Percentiles rank a stretch among this genome's conserved stretches.
Conservation (phyloP, 306 rosid species). For the Dalbergia oliveri region DNA sequence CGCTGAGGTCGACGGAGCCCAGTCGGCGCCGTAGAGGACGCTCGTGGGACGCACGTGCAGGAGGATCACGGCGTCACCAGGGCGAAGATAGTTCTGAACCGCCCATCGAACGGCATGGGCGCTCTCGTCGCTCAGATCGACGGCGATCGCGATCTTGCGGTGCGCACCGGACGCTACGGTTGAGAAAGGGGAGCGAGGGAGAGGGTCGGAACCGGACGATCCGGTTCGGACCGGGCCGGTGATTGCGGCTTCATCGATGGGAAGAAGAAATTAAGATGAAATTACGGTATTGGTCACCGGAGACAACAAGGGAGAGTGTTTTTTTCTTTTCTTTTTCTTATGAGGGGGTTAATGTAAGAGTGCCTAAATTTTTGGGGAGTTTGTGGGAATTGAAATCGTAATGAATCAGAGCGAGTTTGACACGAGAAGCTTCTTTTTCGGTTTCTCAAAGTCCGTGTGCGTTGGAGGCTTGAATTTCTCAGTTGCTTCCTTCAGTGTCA, state of each 20-base stretch:
- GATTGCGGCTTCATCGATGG: slow-evolving; percentile 58
- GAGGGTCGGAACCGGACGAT: slow-evolving; percentile 49
- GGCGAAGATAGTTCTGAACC: slow-evolving; percentile 85
- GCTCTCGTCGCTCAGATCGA: slow-evolving; percentile 93
- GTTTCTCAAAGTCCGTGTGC: neutral
- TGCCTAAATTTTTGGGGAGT: neutral
- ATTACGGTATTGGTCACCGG: slow-evolving; percentile 32
- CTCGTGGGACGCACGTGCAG: slow-evolving; percentile 89
- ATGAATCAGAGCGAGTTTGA: slow-evolving; percentile 17
- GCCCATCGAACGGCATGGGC: slow-evolving; percentile 95
- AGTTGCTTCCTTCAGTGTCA: slow-evolving; percentile 12
- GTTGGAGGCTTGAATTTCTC: neutral
- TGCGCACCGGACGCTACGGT: slow-evolving; percentile 52
- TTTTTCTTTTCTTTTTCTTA: too few species aligned
- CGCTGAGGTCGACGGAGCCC: slow-evolving; percentile 65
- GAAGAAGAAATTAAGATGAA: neutral
- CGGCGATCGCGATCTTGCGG: slow-evolving; percentile 93
- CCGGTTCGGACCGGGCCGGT: slow-evolving; percentile 54
- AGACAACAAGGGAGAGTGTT: neutral
- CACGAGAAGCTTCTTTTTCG: neutral
- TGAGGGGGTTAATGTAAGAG: neutral
- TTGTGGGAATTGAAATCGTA: slow-evolving; percentile 15
- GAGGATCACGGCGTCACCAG: slow-evolving; percentile 82
- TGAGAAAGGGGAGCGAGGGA: slow-evolving; percentile 37
- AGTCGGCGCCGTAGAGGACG: slow-evolving; percentile 94